Conservation (phyloP, 148 eudicot genomes). For the Chenopodium formosanum region DNA sequence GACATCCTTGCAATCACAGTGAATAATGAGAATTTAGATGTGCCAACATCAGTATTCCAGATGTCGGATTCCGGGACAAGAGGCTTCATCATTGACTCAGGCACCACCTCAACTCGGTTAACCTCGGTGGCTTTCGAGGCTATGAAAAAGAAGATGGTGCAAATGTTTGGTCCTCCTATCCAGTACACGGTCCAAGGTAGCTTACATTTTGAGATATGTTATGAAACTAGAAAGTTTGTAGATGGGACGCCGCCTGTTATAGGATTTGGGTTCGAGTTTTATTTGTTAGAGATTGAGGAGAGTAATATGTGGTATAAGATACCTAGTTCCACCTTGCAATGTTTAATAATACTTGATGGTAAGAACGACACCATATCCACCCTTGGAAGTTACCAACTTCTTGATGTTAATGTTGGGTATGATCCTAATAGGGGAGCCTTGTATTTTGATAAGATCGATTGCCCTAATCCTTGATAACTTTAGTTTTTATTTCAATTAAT, state of each 20-base stretch:
- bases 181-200: background rate
- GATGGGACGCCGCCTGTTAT: slow-evolving; percentile 8
- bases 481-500: no score
- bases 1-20: no score
- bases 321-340: background rate
- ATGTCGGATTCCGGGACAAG: no score
- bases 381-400: slow-evolving; percentile 12
- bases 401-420: slow-evolving; percentile 21
- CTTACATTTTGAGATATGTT: slow-evolving; percentile 2
- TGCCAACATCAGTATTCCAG: no score
- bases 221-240: background rate
- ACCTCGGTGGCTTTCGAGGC: no score
- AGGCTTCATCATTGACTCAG: no score
- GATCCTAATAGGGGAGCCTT: slow-evolving; percentile 7
- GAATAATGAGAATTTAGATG: no score
- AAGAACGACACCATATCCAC: background rate
- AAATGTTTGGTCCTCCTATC: no score
- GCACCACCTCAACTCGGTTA: no score
- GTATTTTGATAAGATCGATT: background rate
- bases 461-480: no score
- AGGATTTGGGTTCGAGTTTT: background rate
- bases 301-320: background rate
- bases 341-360: background rate
- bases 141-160: no score
- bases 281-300: slow-evolving; percentile 3